Evolutionary conservation across 2,329 filamentous ascomycete species (phyloP), one percentile per base, ranked within the genome.

Genomic region (Colletotrichum spaethianum): DNA sequence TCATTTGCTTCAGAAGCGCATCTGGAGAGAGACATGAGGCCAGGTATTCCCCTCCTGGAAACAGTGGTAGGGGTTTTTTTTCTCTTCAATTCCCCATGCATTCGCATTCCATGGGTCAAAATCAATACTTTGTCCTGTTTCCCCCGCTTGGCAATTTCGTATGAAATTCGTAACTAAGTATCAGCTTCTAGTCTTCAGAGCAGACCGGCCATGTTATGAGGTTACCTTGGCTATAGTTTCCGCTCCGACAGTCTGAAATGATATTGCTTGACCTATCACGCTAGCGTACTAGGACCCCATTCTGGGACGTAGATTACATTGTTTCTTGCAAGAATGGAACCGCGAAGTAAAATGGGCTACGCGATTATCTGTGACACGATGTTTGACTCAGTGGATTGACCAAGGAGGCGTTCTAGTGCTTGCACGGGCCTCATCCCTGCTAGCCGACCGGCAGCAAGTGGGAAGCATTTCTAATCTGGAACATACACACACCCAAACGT

Each of bases 31-130:
- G 76, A 38, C 79, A 82, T 50, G 84, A 86, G 67, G 85, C 85
- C 74, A 81, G 84, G 44, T 86, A 82, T 76, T 84, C 82, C 26
- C 83, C 83, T 18, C 79, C 80, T 1, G 81, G 79, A 18, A 85
- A 83, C 56, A 77, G 79, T 12, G 76, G 83, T 85, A 70, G 63
- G 76, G n/a, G n/a, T n/a, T n/a, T n/a, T n/a, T n/a, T n/a, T n/a
- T 50, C 26, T 64, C 16, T 2, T 14, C 26, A 12, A 4, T 16
- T 36, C 6, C 31, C 23, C 31, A 3, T 14, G 23, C 28, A 20
- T 11, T 62, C 33, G 28, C 14, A 33, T 16, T 23, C n/a, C 28
- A 8, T 36, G 40, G 14, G 16, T n/a, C 20, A 20, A 14, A 12
- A n/a, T 26, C 23, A 11, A 14, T 26, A 26, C 28, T 11, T 9